Conservation (phyloP, 495 filamentous ascomycete genomes). For the Aspergillus leporis region DNA sequence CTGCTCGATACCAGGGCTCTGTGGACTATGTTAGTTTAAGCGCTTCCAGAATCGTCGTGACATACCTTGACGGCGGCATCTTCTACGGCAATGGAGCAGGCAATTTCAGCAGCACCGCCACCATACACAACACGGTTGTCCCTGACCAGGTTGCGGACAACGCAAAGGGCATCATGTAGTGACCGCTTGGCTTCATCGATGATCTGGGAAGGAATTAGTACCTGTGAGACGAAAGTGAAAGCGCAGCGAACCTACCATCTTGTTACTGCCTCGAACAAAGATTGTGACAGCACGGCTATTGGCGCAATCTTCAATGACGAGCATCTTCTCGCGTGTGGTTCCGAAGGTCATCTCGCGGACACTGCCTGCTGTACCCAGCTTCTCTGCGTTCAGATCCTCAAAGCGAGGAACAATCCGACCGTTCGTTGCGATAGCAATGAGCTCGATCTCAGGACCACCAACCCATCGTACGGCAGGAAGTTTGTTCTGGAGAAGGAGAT, state of each 20-base stretch:
- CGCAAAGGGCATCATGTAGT: conserved; percentile 94
- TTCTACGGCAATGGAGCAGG: conserved; percentile 93
- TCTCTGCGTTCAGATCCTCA: conserved; percentile 86
- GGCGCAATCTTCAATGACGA: conserved; percentile 98
- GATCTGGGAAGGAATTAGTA: conserved; percentile 59
- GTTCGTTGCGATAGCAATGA: conserved; percentile 98
- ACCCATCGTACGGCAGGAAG: conserved; percentile 98
- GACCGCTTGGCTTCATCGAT: conserved; percentile 99
- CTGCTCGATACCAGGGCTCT: conserved; percentile 93
- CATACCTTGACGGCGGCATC: conserved; percentile 84
- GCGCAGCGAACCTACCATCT: conserved; percentile 72
- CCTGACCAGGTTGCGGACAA: conserved; percentile 91
- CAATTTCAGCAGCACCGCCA: conserved; percentile 95
- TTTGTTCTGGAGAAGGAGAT: conserved; percentile 91
- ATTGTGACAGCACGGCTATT: conserved; percentile 95
- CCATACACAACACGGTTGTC: conserved; percentile 99
- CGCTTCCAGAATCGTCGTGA: not conserved
- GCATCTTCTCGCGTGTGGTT: conserved; percentile 98
- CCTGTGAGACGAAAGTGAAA: conserved; percentile 7
- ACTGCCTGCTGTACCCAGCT: conserved; percentile 85
- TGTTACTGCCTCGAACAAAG: conserved; percentile 97
- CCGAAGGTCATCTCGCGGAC: conserved; percentile 96
- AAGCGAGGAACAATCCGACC: conserved; percentile 96
- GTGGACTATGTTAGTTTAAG: conserved; percentile 13
- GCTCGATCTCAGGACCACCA: conserved; percentile 94